A percentile compares a stretch with the other conserved stretches of the same genome.
Conservation (phyloP, 2,329 filamentous ascomycete genomes). For the Neopestalotiopsis sp. region DNA sequence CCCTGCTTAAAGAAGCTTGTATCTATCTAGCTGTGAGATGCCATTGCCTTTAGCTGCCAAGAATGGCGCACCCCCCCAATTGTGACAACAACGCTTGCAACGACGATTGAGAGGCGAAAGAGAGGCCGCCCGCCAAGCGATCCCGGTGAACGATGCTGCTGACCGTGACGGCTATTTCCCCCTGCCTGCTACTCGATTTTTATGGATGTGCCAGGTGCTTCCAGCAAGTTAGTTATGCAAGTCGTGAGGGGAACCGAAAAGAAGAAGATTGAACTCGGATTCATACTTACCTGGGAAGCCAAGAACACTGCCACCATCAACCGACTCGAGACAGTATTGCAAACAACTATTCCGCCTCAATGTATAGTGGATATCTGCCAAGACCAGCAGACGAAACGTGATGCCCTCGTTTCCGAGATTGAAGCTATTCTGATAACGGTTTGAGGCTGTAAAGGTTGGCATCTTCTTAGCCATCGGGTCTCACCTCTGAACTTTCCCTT, state of each 20-base stretch:
- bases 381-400: neutral
- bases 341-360: neutral
- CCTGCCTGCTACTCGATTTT: neutral
- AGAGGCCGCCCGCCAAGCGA: constrained; percentile 12
- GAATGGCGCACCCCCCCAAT: neutral
- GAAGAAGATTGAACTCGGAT: neutral
- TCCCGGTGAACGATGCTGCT: neutral
- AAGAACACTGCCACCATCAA: neutral
- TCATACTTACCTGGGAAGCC: neutral
- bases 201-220: neutral
- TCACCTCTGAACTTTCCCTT: neutral
- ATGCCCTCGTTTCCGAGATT: neutral
- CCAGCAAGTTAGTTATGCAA: neutral
- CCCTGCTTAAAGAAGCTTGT: neutral
- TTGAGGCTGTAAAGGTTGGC: constrained; percentile 8
- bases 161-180: neutral
- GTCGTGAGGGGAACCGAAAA: neutral
- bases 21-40: too few relatives aligned
- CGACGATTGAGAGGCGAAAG: too few relatives aligned
- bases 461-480: constrained; percentile 4
- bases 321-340: neutral
- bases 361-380: neutral
- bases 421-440: neutral
- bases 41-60: neutral
- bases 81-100: neutral